Evolutionary conservation across 805 yeast species (phyloP).

Genomic region (Jamesozyma jinghongensis): DNA sequence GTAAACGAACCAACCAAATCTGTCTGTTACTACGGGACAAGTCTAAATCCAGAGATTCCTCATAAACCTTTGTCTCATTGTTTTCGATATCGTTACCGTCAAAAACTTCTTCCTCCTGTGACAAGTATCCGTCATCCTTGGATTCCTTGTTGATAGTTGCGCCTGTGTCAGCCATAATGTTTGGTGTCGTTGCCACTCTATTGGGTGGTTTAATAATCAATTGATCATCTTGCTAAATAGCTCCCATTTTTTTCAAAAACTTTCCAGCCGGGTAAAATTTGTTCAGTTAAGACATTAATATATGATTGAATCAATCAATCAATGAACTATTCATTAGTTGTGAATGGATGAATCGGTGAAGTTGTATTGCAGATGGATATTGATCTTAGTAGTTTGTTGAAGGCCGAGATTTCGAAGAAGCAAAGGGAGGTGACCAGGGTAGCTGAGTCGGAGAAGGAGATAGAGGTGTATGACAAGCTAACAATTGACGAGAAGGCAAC

Average conservation of each 20-base stretch:
- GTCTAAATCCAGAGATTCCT: slow-evolving; percentile 75
- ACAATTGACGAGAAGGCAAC: background rate
- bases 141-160: slow-evolving; percentile 13
- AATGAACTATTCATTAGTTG: no score
- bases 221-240: no score
- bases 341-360: no score
- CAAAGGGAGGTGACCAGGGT: slow-evolving; percentile 15
- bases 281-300: no score
- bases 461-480: background rate
- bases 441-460: background rate
- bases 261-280: no score
- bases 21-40: slow-evolving; percentile 53
- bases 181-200: no score
- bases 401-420: slow-evolving; percentile 42
- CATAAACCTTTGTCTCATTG: slow-evolving; percentile 32
- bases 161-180: no score
- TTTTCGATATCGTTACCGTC: slow-evolving; percentile 38
- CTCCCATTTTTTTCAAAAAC: no score
- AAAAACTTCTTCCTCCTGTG: slow-evolving; percentile 36
- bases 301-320: no score
- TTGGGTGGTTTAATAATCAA: no score
- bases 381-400: slow-evolving; percentile 36
- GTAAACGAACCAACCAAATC: slow-evolving; percentile 88
- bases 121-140: slow-evolving; percentile 32
- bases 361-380: background rate